Evolutionary conservation across 1,284 basidiomycete genomes (phyloP), one percentile per base, ranked within the genome.

Genomic region (Apiotrichum montevideense): DNA sequence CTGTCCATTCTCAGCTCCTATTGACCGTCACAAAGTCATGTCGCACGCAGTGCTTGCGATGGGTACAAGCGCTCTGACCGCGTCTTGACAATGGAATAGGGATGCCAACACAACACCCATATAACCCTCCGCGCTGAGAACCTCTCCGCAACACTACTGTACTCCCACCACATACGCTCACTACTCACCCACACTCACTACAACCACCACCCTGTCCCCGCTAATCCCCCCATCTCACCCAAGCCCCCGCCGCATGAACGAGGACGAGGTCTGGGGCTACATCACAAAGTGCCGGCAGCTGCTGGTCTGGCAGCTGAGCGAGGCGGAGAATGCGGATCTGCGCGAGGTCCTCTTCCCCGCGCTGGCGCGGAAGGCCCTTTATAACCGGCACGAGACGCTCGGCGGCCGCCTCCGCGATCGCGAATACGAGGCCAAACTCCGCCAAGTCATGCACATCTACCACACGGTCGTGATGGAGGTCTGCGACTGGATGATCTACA

Each of bases 401-500:
- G 13, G 11, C 10, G 47, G 47, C 15, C 47, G 47, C n/a, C 47
- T 49, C 7, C 39, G 29, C 40, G 49, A 51, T n/a, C 15, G 13
- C 10, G 40, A 51, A 44, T 39, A 45, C 33, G 43, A 40, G 11
- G 44, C 34, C 49, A 41, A 55, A 33, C 54, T 55, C 6, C 46
- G 42, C 41, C 46, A 52, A 46, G 46, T 53, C 46, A 52, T 49
- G 40, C 55, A 57, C 46, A 34, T 57, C 32, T 57, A 57, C 55
- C 55, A 57, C 55, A 45, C 42, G 33, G 46, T 53, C 13, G 55
- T 57, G 9, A 46, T 57, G 46, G 55, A 57, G 40, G 55, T 52
- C 41, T 57, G 55, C 46, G 51, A 52, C 51, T 57, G 55, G 55
- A 57, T 57, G 51, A 51, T 57, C 51, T 52, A 57, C 51, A 39